Conservation (phyloP, 768 basidiomycete species). For the Kwoniella sp. region DNA sequence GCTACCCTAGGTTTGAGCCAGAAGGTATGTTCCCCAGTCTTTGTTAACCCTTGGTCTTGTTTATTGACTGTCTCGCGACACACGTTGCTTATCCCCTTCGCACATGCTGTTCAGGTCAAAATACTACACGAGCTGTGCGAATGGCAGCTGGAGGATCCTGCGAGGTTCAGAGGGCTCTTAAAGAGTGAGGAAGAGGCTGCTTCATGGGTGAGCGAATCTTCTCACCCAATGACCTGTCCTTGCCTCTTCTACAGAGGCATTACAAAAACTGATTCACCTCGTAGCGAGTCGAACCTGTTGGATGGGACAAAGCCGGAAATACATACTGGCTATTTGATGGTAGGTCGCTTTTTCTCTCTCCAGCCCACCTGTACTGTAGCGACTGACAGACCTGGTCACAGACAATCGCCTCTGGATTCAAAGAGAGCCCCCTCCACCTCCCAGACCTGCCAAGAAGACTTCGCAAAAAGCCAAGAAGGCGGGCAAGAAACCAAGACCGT, state of each 20-base stretch:
- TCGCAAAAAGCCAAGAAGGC: conserved; percentile 45
- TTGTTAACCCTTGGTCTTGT: neutral
- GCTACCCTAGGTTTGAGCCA: conserved; percentile 46
- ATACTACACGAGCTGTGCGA: conserved; percentile 56
- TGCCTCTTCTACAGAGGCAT: neutral
- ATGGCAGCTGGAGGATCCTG: conserved; percentile 55
- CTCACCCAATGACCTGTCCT: conserved; percentile 9
- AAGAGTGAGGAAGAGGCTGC: conserved; percentile 52
- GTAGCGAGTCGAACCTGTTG: conserved; percentile 56
- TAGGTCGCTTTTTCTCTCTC: conserved; percentile 25
- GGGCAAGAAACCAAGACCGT: conserved; percentile 28
- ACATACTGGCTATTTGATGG: conserved; percentile 57
- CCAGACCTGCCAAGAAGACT: conserved; percentile 41
- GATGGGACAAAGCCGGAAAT: conserved; percentile 55
- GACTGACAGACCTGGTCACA: conserved; percentile 11
- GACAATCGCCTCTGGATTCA: conserved; percentile 56
- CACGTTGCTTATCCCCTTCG: neutral
- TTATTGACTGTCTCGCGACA: neutral
- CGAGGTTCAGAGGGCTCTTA: conserved; percentile 51
- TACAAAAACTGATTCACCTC: conserved; percentile 15
- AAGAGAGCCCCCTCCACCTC: conserved; percentile 44
- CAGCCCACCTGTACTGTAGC: neutral
- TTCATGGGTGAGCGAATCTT: conserved; percentile 39
- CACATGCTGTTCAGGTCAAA: conserved; percentile 40
- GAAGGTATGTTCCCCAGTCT: conserved; percentile 39